Evolutionary conservation across 163 green algal genomes (phyloP).

Genomic region (Chlamydomonas reinhardtii): DNA sequence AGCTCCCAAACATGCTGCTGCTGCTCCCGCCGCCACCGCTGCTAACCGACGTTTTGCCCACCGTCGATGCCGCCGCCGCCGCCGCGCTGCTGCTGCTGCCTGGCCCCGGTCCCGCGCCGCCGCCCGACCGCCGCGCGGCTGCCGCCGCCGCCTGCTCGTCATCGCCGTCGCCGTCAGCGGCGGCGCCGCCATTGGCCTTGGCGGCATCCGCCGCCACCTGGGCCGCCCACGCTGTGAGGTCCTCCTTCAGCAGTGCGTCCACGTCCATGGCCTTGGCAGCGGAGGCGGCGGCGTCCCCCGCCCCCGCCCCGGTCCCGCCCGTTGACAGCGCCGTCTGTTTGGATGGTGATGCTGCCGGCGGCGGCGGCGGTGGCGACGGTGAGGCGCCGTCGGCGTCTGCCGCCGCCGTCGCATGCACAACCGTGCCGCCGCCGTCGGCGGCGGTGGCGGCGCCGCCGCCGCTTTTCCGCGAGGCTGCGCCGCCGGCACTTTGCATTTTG

Average conservation of each 20-base stretch:
- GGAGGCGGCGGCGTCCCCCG: too few relatives aligned
- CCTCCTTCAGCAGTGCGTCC: not conserved
- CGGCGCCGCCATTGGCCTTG: not conserved
- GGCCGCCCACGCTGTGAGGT: conserved; percentile 12
- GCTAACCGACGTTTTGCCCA: not conserved
- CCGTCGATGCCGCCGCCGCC: not conserved
- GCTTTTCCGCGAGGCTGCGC: not conserved
- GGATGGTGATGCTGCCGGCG: too few relatives aligned
- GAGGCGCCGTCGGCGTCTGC: too few relatives aligned
- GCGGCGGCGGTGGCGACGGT: too few relatives aligned
- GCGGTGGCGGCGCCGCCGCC: too few relatives aligned
- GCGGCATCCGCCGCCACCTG: not conserved
- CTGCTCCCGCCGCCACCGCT: too few relatives aligned
- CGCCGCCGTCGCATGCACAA: too few relatives aligned
- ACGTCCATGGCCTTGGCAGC: not conserved
- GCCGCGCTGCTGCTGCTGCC: not conserved
- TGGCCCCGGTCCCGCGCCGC: not conserved
- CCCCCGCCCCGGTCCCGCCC: too few relatives aligned
- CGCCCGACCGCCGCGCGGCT: too few relatives aligned
- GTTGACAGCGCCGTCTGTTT: too few relatives aligned
- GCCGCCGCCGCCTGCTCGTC: not conserved
- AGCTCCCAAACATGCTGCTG: conserved; percentile 6
- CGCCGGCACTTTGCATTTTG: too few relatives aligned
- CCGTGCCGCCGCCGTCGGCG: too few relatives aligned
- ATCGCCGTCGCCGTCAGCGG: not conserved